Evolutionary conservation across 2,329 filamentous ascomycete species (phyloP).

Genomic region (Aspergillus sojae): DNA sequence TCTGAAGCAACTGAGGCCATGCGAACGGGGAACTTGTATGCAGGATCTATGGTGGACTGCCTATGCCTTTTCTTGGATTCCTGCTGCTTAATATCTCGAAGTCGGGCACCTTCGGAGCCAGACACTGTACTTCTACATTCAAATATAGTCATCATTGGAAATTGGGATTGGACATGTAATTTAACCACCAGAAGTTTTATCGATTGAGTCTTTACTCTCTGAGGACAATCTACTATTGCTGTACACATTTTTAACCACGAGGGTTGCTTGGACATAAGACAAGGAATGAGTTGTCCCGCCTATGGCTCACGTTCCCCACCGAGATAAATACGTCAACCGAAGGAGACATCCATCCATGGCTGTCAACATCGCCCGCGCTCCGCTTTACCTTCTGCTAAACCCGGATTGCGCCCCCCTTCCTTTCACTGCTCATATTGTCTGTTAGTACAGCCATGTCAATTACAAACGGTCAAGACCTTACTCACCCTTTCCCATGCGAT

Average conservation of each 20-base stretch:
- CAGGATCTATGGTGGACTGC: background rate
- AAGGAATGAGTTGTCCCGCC: background rate
- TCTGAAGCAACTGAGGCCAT: slow-evolving; percentile 8
- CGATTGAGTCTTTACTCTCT: background rate
- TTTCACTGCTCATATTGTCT: slow-evolving; percentile 12
- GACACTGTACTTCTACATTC: background rate
- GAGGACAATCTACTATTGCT: background rate
- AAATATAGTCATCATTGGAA: background rate
- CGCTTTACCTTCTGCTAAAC: slow-evolving; percentile 3
- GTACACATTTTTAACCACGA: background rate
- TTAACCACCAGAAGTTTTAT: background rate
- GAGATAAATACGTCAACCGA: slow-evolving; percentile 4
- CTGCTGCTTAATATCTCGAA: background rate
- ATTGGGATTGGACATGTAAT: slow-evolving; percentile 5
- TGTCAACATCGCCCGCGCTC: background rate
- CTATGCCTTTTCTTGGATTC: background rate
- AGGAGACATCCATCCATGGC: background rate
- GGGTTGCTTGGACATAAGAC: background rate
- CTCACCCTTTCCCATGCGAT: background rate
- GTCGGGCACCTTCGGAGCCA: background rate
- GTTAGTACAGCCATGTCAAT: slow-evolving; percentile 44
- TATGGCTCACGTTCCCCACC: slow-evolving; percentile 1
- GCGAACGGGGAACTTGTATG: background rate
- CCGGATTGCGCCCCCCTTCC: slow-evolving; percentile 9
- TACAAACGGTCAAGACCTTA: slow-evolving; percentile 41